A percentile compares a stretch with the other conserved stretches of the same genome.
These are phyloP conservation scores for Cladorrhinum samala DNA, from an alignment of 495 filamentous ascomycete genomes.

Conservation along the genomic window DNA sequence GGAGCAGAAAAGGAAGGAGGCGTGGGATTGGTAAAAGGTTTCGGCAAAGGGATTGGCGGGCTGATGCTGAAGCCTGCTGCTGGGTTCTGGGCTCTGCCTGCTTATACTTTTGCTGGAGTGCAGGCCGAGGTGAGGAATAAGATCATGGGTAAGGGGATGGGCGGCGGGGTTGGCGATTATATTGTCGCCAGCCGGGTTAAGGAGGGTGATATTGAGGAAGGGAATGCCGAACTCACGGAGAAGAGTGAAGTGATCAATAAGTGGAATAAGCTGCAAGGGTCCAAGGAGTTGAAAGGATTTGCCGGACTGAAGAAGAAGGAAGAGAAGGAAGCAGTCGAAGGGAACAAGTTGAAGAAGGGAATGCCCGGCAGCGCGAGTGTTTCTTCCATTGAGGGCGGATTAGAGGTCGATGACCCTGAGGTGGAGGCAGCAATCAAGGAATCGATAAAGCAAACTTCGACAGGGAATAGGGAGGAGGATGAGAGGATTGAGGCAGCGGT, in stretches of 20 bases:
- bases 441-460: slow-evolving; percentile 63
- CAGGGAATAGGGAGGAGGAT: slow-evolving; percentile 61
- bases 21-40: slow-evolving; percentile 64
- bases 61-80: slow-evolving; percentile 63
- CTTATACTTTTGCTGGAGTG: slow-evolving; percentile 69
- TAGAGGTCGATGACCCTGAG: neutral
- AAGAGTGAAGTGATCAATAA: slow-evolving; percentile 51
- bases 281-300: slow-evolving; percentile 39
- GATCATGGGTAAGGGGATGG: slow-evolving; percentile 47
- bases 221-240: slow-evolving; percentile 51
- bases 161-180: slow-evolving; percentile 50
- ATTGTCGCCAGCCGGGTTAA: slow-evolving; percentile 65
- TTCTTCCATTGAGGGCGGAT: too few species aligned
- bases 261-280: slow-evolving; percentile 21
- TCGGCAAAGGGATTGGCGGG: slow-evolving; percentile 70
- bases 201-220: slow-evolving; percentile 56
- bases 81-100: slow-evolving; percentile 60
- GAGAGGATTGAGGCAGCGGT: slow-evolving; percentile 62
- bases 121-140: slow-evolving; percentile 67
- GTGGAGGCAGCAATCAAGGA: slow-evolving; percentile 61
- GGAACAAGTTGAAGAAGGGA: neutral
- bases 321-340: slow-evolving; percentile 15
- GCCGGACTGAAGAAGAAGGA: slow-evolving; percentile 35
- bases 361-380: slow-evolving; percentile 13
- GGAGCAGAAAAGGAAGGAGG: slow-evolving; percentile 64